These are phyloP conservation scores for Elongisporangium undulatum DNA, from an alignment of 352 stramenopile species.

Conservation along the genomic window DNA sequence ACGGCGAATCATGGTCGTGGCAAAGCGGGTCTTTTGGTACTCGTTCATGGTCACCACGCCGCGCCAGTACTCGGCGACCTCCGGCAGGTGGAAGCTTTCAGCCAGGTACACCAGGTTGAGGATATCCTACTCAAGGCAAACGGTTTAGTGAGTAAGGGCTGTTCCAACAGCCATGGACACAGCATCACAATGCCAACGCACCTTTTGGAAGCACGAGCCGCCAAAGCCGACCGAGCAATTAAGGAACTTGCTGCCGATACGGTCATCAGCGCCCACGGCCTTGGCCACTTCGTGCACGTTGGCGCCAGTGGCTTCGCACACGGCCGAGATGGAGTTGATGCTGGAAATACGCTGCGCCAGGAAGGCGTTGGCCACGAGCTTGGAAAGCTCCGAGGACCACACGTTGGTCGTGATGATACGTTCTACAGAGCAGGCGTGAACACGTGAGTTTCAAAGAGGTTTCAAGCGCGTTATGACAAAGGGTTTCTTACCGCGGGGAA, in stretches of 20 bases:
- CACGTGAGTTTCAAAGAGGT: background rate
- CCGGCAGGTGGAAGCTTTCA: conserved; percentile 95
- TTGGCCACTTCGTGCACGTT: conserved; percentile 98
- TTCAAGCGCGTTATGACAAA: background rate
- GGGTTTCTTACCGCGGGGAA: conserved; percentile 65
- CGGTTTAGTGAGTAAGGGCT: conserved; percentile 1
- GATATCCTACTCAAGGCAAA: conserved; percentile 87
- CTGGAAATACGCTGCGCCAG: conserved; percentile 98
- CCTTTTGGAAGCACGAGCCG: conserved; percentile 98
- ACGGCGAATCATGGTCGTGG: conserved; percentile 94
- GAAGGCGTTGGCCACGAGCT: conserved; percentile 99
- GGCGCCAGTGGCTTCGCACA: conserved; percentile 98
- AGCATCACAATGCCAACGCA: background rate
- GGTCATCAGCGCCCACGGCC: conserved; percentile 96
- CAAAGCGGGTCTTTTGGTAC: conserved; percentile 99
- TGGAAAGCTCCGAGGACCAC: conserved; percentile 99
- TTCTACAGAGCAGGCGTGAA: conserved; percentile 52
- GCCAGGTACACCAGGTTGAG: conserved; percentile 99
- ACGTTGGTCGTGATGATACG: conserved; percentile 98
- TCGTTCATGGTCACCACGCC: conserved; percentile 99
- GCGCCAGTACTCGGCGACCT: conserved; percentile 99
- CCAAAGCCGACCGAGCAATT: conserved; percentile 98
- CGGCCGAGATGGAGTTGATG: conserved; percentile 99
- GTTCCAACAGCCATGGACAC: background rate
- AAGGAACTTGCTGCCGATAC: conserved; percentile 98